Evolutionary conservation across 2,329 filamentous ascomycete species (phyloP).

Genomic region (Colletotrichum sp.): DNA sequence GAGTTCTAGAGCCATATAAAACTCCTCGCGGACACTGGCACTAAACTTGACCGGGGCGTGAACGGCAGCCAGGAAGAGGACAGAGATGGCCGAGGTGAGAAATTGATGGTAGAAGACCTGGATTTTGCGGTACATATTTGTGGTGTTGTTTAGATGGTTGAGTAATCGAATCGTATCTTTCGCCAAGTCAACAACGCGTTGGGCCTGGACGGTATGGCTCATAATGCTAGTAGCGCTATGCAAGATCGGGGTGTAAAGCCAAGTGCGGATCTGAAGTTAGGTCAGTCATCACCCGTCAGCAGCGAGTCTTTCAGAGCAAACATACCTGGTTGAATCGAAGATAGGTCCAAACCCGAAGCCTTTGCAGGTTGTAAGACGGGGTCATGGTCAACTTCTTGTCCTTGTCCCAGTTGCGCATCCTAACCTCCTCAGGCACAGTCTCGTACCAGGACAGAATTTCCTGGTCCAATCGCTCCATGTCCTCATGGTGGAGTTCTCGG

Average conservation of each 20-base stretch:
- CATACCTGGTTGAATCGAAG: slow-evolving; percentile 78
- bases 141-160: slow-evolving; percentile 72
- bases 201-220: slow-evolving; percentile 74
- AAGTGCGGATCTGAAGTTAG: slow-evolving; percentile 69
- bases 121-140: slow-evolving; percentile 72
- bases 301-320: neutral
- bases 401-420: slow-evolving; percentile 63
- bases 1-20: slow-evolving; percentile 78
- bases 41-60: slow-evolving; percentile 78
- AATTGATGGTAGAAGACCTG: slow-evolving; percentile 86
- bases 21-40: slow-evolving; percentile 72
- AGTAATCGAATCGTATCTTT: slow-evolving; percentile 79
- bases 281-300: neutral
- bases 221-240: slow-evolving; percentile 85
- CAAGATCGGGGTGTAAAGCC: slow-evolving; percentile 86
- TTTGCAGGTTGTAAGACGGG: slow-evolving; percentile 69
- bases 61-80: slow-evolving; percentile 77
- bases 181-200: slow-evolving; percentile 75
- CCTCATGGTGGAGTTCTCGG: slow-evolving; percentile 70
- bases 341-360: slow-evolving; percentile 83
- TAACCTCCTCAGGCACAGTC: slow-evolving; percentile 66
- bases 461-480: slow-evolving; percentile 81
- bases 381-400: slow-evolving; percentile 57
- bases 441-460: slow-evolving; percentile 90
- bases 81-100: slow-evolving; percentile 74